Percentiles rank a stretch among this genome's conserved stretches.
These are phyloP conservation scores for Fonsecaea pugnacius DNA, from an alignment of 2,329 filamentous ascomycete genomes.

Conservation along the genomic window DNA sequence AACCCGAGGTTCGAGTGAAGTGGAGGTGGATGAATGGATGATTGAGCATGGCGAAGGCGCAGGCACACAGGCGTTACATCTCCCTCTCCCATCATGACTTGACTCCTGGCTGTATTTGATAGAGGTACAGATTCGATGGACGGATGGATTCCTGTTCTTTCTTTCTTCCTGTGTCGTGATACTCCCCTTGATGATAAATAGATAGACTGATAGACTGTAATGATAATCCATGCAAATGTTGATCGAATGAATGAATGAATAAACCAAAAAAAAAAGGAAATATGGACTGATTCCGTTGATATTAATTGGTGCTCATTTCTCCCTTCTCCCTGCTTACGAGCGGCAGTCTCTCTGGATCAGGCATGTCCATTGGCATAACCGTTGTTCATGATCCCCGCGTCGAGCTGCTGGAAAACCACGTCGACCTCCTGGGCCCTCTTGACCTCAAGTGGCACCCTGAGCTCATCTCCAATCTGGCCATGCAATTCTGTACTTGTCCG, in stretches of 20 bases:
- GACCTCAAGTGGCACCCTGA: constrained; percentile 7
- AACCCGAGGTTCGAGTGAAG: neutral
- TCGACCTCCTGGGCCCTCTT: constrained; percentile 24
- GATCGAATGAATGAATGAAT: neutral
- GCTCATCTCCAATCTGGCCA: neutral
- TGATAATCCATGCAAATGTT: neutral
- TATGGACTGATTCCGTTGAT: too few species aligned
- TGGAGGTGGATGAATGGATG: neutral
- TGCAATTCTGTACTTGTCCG: constrained; percentile 2
- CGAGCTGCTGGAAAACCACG: constrained; percentile 21
- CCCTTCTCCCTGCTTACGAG: too few species aligned
- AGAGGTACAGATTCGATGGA: neutral
- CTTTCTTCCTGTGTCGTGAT: neutral
- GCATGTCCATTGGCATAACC: neutral
- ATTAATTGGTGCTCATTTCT: neutral
- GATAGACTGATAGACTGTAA: neutral
- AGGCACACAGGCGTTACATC: too few species aligned
- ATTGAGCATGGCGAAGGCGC: neutral
- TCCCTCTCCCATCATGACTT: neutral
- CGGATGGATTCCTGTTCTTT: neutral
- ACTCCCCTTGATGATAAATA: neutral
- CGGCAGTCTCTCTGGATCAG: neutral
- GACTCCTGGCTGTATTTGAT: neutral
- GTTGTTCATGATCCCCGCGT: neutral
- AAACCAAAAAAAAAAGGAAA: too few species aligned